phyloP scores from a whole-genome alignment of 148 eudicot species.

The Rhododendron simsii region DNA sequence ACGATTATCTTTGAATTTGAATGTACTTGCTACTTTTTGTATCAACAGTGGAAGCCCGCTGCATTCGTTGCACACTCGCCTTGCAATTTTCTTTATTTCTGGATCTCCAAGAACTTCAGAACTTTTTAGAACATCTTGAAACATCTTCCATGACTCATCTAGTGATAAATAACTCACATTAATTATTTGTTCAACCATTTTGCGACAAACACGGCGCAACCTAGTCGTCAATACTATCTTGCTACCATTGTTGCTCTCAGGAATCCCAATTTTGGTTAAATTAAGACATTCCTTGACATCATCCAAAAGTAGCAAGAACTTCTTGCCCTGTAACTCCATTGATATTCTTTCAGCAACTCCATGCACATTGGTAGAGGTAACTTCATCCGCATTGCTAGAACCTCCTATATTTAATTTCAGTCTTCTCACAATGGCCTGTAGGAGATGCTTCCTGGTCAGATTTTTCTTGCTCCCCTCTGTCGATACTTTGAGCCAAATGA shows the following conservation, averaged over 20 bases:
- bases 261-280: conserved; percentile 4
- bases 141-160: too few species aligned
- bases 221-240: conserved; percentile 16
- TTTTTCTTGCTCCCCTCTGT: conserved; percentile 3
- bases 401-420: not conserved
- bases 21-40: conserved; percentile 4
- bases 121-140: too few species aligned
- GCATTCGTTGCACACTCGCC: not conserved
- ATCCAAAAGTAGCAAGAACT: too few species aligned
- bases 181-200: too few species aligned
- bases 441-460: conserved; percentile 2
- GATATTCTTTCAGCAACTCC: conserved; percentile 2
- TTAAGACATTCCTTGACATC: conserved; percentile 1
- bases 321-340: not conserved
- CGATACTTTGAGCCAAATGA: not conserved
- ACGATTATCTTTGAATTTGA: not conserved
- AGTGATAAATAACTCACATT: too few species aligned
- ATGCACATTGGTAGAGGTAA: too few species aligned
- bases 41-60: conserved; percentile 7
- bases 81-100: not conserved
- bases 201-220: not conserved
- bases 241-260: not conserved
- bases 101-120: too few species aligned
- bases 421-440: not conserved
- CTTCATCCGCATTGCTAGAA: not conserved